Evolutionary conservation across 2,329 filamentous ascomycete genomes (phyloP), one percentile per base, ranked within the genome.

Genomic region (Apiospora arundinis): DNA sequence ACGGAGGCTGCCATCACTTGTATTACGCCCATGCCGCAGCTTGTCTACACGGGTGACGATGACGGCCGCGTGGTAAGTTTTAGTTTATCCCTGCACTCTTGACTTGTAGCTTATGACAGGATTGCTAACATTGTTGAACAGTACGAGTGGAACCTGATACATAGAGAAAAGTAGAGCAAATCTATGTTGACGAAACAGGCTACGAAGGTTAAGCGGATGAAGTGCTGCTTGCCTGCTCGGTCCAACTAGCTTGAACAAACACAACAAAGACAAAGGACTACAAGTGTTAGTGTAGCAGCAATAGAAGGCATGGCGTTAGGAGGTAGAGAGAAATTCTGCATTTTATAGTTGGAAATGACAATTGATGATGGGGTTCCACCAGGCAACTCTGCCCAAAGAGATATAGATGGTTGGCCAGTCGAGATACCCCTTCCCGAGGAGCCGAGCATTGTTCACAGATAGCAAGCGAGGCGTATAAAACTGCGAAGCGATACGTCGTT

Each of bases 31-130:
- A 93, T 95, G 88, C 90, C 93, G 69, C 91, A 92, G 74, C 88
- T 92, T 73, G 91, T 98, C 12, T 98, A 98, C 82, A 97, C 95
- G 0, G 96, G 95, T 3, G 96, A 98, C 83, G 96, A 98, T 74
- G 92, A 95, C 74, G 96, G 96, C 42, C 88, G 92, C 85, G 95
- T 99, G 82, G 93, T 96, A 79, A 89, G 91, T 89, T 89, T 72
- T 45, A 37, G 3, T 6, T 32, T 32, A 32, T n/a, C 48, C 12
- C 11, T 37, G 5, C 37, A 63, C 14, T n/a, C 11, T 49, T 37
- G 44, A n/a, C 32, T n/a, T 9, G 0, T 16, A 7, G 18, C 25
- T 37, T 9, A 23, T 16, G 23, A 37, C 12, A 7, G 28, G 52
- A 68, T 32, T n/a, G 56, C 74, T 78, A 70, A 74, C 70, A 69